Conservation (phyloP, 108 stramenopile genomes). For the Discostella pseudostelligera region DNA sequence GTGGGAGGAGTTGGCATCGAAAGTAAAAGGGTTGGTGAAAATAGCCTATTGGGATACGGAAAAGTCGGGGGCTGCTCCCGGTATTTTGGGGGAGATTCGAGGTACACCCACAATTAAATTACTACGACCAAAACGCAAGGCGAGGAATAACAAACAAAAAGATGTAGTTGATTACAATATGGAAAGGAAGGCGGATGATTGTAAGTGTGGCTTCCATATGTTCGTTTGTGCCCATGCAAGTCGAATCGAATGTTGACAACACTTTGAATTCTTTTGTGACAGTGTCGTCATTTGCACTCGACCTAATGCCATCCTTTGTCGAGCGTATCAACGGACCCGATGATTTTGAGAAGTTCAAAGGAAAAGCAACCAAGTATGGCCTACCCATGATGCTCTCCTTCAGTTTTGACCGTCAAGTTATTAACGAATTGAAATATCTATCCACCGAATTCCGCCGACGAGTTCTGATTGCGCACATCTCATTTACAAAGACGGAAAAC, state of each 20-base stretch:
- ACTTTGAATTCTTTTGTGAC: background rate
- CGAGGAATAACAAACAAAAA: conserved; percentile 53
- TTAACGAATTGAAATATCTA: conserved; percentile 57
- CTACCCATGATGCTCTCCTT: conserved; percentile 61
- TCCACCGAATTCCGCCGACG: conserved; percentile 64
- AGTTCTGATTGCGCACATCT: conserved; percentile 52
- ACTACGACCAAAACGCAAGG: conserved; percentile 59
- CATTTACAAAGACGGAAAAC: conserved; percentile 57
- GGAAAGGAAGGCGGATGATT: conserved; percentile 60
- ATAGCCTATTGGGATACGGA: conserved; percentile 77
- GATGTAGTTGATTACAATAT: conserved; percentile 61
- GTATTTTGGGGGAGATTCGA: conserved; percentile 55
- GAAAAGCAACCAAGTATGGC: conserved; percentile 52
- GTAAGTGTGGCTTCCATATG: background rate
- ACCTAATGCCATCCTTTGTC: conserved; percentile 57
- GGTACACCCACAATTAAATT: conserved; percentile 68
- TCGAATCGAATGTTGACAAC: background rate
- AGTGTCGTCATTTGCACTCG: conserved; percentile 54
- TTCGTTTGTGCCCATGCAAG: too few relatives aligned
- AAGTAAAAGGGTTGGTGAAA: conserved; percentile 54
- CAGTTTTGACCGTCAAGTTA: conserved; percentile 45
- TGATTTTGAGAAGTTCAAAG: conserved; percentile 45
- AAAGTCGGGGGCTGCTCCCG: conserved; percentile 46
- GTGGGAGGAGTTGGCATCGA: conserved; percentile 70
- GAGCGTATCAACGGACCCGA: conserved; percentile 48